Evolutionary conservation across 2,329 filamentous ascomycete genomes (phyloP), one percentile per base, ranked within the genome.

Genomic region (Phoma sp.): DNA sequence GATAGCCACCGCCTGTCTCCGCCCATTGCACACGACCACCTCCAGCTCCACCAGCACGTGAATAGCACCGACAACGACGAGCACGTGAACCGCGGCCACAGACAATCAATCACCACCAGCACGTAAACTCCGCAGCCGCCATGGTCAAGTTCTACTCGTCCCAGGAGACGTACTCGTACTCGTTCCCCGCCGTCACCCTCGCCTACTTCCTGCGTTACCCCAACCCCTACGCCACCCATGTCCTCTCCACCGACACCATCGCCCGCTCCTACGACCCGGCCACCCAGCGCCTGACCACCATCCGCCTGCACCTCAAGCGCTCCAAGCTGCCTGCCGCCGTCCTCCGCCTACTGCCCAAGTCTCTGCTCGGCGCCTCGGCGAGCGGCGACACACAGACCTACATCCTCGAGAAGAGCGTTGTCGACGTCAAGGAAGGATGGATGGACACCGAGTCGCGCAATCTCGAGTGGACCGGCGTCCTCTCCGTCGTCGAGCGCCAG

Each of bases 161-260:
- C 66, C 86, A 84, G 76, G 88, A 90, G 74, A 85, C 83, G 68
- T 92, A 93, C 81, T 83, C 87, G 61, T 91, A 93, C 76, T 88
- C 89, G 42, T 93, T 93, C 79, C 87, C 90, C 58, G 90, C 90
- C 73, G 91, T 95, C 58, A 92, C 90, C 42, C 87, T 95, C 74
- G 91, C 91, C 78, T 95, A 92, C 83, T 95, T 93, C 78, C 87
- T 95, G 42, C 90, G 91, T 62, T 95, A 95, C 77, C 92, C 90
- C 61, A 95, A 93, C 70, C 91, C 91, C 6, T 93, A 93, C 78
- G 88, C 87, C 62, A 87, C 84, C 60, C 91, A 95, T 78, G 91
- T 95, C 47, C 80, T 92, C 65, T 91, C 89, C 70, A 92, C 90
- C 74, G 91, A 95, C 75, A 92, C 90, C 67, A 91, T 95, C 73